phyloP scores from a whole-genome alignment of 2,329 filamentous ascomycete species.

The Colletotrichum cordylinicola region DNA sequence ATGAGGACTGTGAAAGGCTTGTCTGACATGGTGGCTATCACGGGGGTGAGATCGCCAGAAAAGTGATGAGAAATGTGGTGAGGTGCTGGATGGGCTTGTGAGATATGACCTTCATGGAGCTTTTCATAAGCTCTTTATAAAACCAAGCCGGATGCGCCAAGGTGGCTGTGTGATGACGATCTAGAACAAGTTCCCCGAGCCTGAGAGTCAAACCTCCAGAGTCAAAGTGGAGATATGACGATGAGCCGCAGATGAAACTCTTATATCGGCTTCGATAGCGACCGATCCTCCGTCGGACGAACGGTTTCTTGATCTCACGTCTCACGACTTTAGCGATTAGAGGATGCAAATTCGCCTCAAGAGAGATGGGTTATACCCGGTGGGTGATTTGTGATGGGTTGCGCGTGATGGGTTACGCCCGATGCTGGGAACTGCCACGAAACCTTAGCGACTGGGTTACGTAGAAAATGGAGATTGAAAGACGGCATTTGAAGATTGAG shows the following conservation, averaged over 20 bases:
- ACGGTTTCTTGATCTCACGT: background rate
- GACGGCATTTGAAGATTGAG: background rate
- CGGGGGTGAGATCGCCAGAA: background rate
- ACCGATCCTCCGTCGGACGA: background rate
- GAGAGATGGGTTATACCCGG: background rate
- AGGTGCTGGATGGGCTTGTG: background rate
- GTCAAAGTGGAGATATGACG: background rate
- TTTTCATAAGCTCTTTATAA: background rate
- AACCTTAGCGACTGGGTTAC: background rate
- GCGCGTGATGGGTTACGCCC: background rate
- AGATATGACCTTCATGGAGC: background rate
- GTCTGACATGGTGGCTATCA: background rate
- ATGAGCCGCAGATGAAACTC: background rate
- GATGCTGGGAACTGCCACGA: background rate
- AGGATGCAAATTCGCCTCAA: background rate
- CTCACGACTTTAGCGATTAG: background rate
- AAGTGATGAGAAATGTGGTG: background rate
- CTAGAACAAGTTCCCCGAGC: background rate
- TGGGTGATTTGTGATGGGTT: background rate
- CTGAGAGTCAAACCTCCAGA: background rate
- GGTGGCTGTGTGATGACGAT: background rate
- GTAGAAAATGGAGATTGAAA: background rate
- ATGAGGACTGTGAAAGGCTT: background rate
- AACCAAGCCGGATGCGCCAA: background rate
- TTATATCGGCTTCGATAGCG: background rate